phyloP scores from a whole-genome alignment of 768 basidiomycete genomes.

The Holtermannia corniformis region DNA sequence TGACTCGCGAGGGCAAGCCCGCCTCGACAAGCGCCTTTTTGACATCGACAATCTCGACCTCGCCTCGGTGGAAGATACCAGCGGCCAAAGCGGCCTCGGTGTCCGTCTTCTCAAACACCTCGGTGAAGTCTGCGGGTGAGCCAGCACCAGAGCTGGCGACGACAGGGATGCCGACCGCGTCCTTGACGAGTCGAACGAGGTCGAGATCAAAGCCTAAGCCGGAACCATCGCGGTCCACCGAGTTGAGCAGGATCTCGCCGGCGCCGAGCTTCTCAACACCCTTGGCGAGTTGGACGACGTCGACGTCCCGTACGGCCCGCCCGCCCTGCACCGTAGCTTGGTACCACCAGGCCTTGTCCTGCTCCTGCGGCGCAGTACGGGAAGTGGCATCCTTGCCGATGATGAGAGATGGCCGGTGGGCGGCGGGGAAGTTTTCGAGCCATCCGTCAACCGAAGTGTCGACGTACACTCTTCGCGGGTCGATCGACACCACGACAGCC shows the following conservation, averaged over 20 bases:
- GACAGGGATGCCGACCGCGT: conserved; percentile 74
- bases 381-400: conserved; percentile 36
- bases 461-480: conserved; percentile 80
- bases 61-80: conserved; percentile 87
- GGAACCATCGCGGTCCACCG: conserved; percentile 91
- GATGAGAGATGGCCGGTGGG: conserved; percentile 46
- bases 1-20: conserved; percentile 26
- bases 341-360: conserved; percentile 90
- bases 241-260: conserved; percentile 89
- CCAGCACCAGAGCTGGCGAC: conserved; percentile 95
- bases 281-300: conserved; percentile 78
- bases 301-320: conserved; percentile 68
- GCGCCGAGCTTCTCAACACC: conserved; percentile 88
- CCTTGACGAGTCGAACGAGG: conserved; percentile 65
- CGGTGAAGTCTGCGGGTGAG: conserved; percentile 66
- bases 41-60: conserved; percentile 74
- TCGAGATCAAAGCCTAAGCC: conserved; percentile 85
- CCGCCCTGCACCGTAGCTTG: conserved; percentile 96
- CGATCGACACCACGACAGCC: conserved; percentile 94
- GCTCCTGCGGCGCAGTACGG: conserved; percentile 48
- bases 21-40: conserved; percentile 48
- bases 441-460: conserved; percentile 43
- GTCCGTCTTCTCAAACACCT: conserved; percentile 67
- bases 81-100: conserved; percentile 92
- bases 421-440: conserved; percentile 39